Evolutionary conservation across 352 stramenopile species (phyloP), one percentile per base, ranked within the genome.

Genomic region (Globisporangium nunn): DNA sequence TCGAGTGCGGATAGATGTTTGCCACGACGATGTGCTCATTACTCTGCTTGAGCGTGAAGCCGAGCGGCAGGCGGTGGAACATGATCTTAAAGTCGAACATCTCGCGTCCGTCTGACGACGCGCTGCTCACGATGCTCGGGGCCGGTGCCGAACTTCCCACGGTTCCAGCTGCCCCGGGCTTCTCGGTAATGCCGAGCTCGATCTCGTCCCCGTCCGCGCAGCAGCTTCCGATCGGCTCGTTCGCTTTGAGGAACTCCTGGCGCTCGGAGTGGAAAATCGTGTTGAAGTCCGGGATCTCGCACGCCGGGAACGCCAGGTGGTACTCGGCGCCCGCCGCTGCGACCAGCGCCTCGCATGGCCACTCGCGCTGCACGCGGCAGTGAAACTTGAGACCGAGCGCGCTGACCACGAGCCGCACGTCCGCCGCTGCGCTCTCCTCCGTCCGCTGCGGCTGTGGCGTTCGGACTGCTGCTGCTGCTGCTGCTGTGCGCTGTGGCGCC

Each of bases 31-130:
- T 91, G 31, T 62, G 72, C 61, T 90, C 78, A 60, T 78, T 73
- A 15, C 82, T 77, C 47, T 88, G 78, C 61, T 90, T 90, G 68
- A 95, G 79, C 5, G 83, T 93, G 56, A 95, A 93, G 7, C 85
- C 85, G 18, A 95, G 71, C 44, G 85, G 85, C 14, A 93, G 75
- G 35, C 81, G 85, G 66, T 95, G 83, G 59, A 95, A 95, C 40
- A 91, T 57, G 52, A 95, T 69, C 28, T 70, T 68, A 55, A 95
- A 93, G 55, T 88, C 81, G 54, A 75, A 70, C 50, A 56, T 66
- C 59, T 86, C 45, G 18, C 60, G 64, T 7, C 66, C 59, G 40
- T 52, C 58, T 17, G 46, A 58, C 31, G 69, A 52, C 11, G 65
- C 60, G 30, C 62, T 60, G 61, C 72, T 68, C 41, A 70, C 56